Evolutionary conservation across 495 filamentous ascomycete genomes (phyloP), one percentile per base, ranked within the genome.

Genomic region (Podospora pseudoanserina): DNA sequence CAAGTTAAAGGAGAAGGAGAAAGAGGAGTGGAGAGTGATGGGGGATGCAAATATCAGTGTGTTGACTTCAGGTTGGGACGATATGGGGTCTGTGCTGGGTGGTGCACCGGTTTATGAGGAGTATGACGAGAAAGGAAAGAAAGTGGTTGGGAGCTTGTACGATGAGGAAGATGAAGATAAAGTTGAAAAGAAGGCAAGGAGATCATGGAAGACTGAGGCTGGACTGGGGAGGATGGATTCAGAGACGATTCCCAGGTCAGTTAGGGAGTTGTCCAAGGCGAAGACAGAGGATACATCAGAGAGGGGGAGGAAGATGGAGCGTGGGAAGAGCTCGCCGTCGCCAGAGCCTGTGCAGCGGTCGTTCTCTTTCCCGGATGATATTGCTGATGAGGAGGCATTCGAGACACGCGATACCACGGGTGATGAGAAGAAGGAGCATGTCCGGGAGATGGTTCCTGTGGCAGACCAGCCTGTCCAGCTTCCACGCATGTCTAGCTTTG

Each of bases 341-440:
- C 76, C 76, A 9, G 63, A 71, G 13, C 73, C 69, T 56, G 69
- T 74, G 18, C 72, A 74, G 27, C 73, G 76, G 16, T 61, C 72
- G 15, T 78, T 78, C 9, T 78, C 76, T 1, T 78, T 78, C 71
- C 76, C 76, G 4, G 76, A 78, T 60, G 75, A 77, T 70, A 78
- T 78, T 64, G 75, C 76, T 18, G 76, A 78, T 55, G 76, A 78
- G 54, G 76, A 77, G 60, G 72, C 71, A n/a, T 78, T 78, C 63
- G 69, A 5, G 19, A 75, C 71, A 0, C 64, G 75, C 34, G 71
- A 71, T 26, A 49, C 64, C 26, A 30, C 66, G 66, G 57, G 15
- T 28, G 66, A 65, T 27, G 23, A 60, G 49, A 71, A 66, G 63
- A 64, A 56, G 44, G 58, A 44, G 59, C 49, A 49, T 27, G 9